Percentiles rank a stretch among this genome's conserved stretches.
phyloP scores from a whole-genome alignment of 2,329 filamentous ascomycete species.

The Paraconiothyrium brasiliense region DNA sequence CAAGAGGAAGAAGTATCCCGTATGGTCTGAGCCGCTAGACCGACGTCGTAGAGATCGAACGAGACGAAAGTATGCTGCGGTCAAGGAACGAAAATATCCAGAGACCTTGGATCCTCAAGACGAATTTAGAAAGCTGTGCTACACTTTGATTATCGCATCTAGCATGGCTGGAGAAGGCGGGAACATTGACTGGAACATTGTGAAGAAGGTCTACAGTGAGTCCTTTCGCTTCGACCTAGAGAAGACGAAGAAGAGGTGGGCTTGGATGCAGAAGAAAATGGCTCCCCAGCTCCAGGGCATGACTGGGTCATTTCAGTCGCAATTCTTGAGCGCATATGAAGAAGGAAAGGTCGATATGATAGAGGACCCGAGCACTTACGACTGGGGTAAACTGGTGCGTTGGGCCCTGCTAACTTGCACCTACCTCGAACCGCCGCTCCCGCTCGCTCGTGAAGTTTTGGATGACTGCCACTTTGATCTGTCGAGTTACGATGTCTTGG shows the following conservation, averaged over 20 bases:
- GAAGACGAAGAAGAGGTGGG: slow-evolving; percentile 51
- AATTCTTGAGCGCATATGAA: slow-evolving; percentile 73
- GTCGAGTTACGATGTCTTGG: slow-evolving; percentile 37
- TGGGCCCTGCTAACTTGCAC: slow-evolving; percentile 68
- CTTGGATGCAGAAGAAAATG: slow-evolving; percentile 45
- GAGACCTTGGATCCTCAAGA: slow-evolving; percentile 32
- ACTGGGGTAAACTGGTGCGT: slow-evolving; percentile 72
- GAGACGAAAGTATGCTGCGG: slow-evolving; percentile 15
- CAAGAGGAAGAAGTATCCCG: slow-evolving; percentile 23
- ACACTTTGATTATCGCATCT: slow-evolving; percentile 41
- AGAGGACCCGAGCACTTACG: slow-evolving; percentile 69
- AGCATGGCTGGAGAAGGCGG: slow-evolving; percentile 49
- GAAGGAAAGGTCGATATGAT: slow-evolving; percentile 68
- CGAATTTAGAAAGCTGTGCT: slow-evolving; percentile 44
- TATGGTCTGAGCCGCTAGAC: slow-evolving; percentile 26
- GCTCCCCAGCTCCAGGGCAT: slow-evolving; percentile 63
- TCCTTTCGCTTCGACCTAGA: slow-evolving; percentile 45
- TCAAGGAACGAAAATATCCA: slow-evolving; percentile 27
- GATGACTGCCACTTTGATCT: slow-evolving; percentile 36
- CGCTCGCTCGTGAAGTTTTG: slow-evolving; percentile 30
- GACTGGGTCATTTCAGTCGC: slow-evolving; percentile 70
- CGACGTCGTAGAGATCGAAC: slow-evolving; percentile 15
- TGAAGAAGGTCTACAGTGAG: slow-evolving; percentile 50
- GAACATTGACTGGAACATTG: slow-evolving; percentile 54
- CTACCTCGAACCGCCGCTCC: slow-evolving; percentile 39